Conservation (phyloP, 2,329 filamentous ascomycete genomes). For the Fusarium anguioides region DNA sequence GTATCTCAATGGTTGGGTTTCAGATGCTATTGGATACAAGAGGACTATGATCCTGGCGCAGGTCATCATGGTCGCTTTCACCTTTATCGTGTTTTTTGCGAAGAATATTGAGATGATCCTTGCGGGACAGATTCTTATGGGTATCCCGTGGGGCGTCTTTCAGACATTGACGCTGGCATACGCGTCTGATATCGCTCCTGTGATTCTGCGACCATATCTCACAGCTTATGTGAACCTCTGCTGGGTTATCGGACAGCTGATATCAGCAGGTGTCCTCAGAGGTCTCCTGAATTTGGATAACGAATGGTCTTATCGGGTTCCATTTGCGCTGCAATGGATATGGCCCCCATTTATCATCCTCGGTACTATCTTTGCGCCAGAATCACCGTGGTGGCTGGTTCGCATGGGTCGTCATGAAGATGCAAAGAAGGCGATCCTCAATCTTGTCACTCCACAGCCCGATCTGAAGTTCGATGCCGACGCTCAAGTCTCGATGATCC, state of each 20-base stretch:
- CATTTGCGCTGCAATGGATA: constrained; percentile 61
- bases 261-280: constrained; percentile 56
- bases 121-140: constrained; percentile 67
- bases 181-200: constrained; percentile 74
- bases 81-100: constrained; percentile 70
- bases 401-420: constrained; percentile 29
- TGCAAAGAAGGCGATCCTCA: constrained; percentile 29
- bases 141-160: constrained; percentile 66
- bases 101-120: constrained; percentile 64
- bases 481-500: constrained; percentile 36
- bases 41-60: constrained; percentile 68
- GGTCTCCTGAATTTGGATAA: constrained; percentile 52
- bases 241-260: constrained; percentile 61
- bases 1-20: constrained; percentile 69
- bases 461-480: constrained; percentile 38
- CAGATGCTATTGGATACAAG: constrained; percentile 69
- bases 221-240: constrained; percentile 62
- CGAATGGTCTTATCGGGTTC: constrained; percentile 60
- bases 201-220: constrained; percentile 61
- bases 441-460: constrained; percentile 42
- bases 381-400: constrained; percentile 63
- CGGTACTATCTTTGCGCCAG: constrained; percentile 57
- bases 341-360: constrained; percentile 59
- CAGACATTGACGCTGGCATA: constrained; percentile 68
- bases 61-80: constrained; percentile 61